Percentiles rank a stretch among this genome's conserved stretches.
These are phyloP conservation scores for Microglena sp. DNA, from an alignment of 139 green algal genomes.

Conservation along the genomic window DNA sequence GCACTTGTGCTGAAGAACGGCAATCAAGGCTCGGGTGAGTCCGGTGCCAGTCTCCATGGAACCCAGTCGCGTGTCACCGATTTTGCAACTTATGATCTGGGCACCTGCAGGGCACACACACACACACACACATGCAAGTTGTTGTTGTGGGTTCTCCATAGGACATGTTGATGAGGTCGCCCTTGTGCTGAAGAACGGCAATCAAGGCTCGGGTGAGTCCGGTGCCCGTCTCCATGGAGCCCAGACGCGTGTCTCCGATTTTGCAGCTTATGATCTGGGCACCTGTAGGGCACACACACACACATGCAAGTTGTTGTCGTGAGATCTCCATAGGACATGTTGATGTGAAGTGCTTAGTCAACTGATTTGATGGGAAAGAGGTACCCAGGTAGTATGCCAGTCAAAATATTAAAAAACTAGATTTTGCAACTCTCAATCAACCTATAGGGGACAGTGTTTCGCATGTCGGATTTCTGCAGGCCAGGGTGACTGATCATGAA, in stretches of 20 bases:
- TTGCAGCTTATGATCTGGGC: conserved; percentile 89
- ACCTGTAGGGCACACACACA: conserved; percentile 27
- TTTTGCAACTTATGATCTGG: conserved; percentile 73
- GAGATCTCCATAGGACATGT: not conserved
- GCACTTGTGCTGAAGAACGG: conserved; percentile 38
- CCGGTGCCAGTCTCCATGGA: conserved; percentile 77
- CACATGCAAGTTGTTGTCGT: not conserved
- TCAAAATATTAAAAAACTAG: too few species aligned
- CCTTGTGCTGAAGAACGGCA: conserved; percentile 35
- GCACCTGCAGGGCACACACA: too few species aligned
- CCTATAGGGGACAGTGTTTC: too few species aligned
- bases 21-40: conserved; percentile 58
- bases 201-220: conserved; percentile 64
- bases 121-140: too few species aligned
- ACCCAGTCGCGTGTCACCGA: conserved; percentile 76
- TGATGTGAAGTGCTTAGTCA: too few species aligned
- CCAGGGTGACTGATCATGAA: too few species aligned
- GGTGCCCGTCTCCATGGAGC: conserved; percentile 73
- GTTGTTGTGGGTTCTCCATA: conserved; percentile 62
- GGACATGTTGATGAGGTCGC: conserved; percentile 77
- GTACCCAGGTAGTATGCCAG: too few species aligned
- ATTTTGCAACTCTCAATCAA: too few species aligned
- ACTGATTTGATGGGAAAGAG: too few species aligned
- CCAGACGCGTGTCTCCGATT: conserved; percentile 81
- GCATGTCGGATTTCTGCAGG: too few species aligned